phyloP scores from a whole-genome alignment of 345 rosid genomes.

The Lenwebbia sp. region DNA sequence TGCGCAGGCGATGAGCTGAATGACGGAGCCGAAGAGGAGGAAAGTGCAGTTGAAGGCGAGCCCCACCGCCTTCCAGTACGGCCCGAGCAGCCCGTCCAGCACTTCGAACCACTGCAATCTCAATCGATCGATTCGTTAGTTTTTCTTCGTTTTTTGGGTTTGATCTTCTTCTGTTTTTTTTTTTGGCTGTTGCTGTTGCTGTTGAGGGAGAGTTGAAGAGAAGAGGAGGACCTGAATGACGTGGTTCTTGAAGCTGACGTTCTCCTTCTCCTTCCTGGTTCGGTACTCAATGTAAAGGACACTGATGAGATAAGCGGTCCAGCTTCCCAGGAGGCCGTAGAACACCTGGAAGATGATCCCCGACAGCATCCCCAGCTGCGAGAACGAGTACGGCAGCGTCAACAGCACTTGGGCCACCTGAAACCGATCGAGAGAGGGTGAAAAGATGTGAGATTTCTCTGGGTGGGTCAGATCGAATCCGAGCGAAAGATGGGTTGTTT shows the following conservation, averaged over 20 bases:
- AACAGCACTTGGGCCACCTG: conserved; percentile 93
- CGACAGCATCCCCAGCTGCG: conserved; percentile 90
- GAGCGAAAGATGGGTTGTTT: neutral
- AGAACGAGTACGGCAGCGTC: conserved; percentile 94
- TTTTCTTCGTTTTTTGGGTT: neutral
- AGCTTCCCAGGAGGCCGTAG: conserved; percentile 86
- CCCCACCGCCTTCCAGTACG: conserved; percentile 93
- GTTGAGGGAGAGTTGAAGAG: neutral
- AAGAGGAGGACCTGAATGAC: conserved; percentile 14
- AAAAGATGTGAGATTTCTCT: neutral
- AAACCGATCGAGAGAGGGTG: neutral
- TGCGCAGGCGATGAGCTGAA: conserved; percentile 97
- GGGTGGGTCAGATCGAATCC: neutral
- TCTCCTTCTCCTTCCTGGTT: conserved; percentile 87
- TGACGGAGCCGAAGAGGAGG: conserved; percentile 95
- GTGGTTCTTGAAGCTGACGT: conserved; percentile 91
- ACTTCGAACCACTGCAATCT: conserved; percentile 92
- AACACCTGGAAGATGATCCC: conserved; percentile 81
- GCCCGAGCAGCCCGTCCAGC: conserved; percentile 88
- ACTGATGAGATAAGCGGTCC: conserved; percentile 98
- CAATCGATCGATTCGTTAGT: neutral
- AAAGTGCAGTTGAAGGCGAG: conserved; percentile 99
- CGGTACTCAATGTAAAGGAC: conserved; percentile 90
- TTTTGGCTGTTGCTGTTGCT: no score
- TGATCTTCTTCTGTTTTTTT: no score